Evolutionary conservation across 345 rosid genomes (phyloP).

Genomic region (Pelargonium nanum): DNA sequence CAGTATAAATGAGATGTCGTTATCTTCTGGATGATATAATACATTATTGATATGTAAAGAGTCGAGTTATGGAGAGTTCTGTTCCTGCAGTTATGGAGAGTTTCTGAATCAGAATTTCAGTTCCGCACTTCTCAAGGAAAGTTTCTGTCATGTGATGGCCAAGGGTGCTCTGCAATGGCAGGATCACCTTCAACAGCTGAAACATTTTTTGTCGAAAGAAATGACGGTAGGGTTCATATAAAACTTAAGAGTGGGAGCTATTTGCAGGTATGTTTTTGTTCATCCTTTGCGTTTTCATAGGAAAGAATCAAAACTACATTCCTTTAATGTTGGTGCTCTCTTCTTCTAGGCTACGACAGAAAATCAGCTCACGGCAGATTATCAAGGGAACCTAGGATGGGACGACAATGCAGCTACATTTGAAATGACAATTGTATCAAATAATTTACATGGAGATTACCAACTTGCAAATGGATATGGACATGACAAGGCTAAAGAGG

Average conservation of each 20-base stretch:
- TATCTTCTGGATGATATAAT: neutral
- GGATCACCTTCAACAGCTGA: conserved; percentile 31
- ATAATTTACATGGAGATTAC: conserved; percentile 66
- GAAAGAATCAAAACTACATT: neutral
- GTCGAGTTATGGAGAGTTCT: conserved; percentile 2
- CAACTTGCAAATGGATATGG: conserved; percentile 67
- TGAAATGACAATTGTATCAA: conserved; percentile 43
- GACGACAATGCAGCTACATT: conserved; percentile 60
- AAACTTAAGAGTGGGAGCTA: conserved; percentile 43
- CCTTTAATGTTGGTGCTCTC: neutral
- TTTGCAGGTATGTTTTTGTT: conserved; percentile 36
- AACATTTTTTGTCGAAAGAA: conserved; percentile 47
- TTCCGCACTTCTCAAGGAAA: conserved; percentile 44
- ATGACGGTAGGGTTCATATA: conserved; percentile 36
- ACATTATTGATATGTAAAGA: neutral
- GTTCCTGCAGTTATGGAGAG: conserved; percentile 54
- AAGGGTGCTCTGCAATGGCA: conserved; percentile 49
- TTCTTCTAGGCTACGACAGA: conserved; percentile 37
- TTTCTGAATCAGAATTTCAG: conserved; percentile 43
- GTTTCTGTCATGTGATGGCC: conserved; percentile 51
- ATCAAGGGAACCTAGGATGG: conserved; percentile 60
- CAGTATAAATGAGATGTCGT: neutral
- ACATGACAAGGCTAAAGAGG: conserved; percentile 40
- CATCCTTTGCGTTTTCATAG: neutral
- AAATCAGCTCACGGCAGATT: conserved; percentile 53